phyloP scores from a whole-genome alignment of 345 rosid genomes.

The Mangifera indica region DNA sequence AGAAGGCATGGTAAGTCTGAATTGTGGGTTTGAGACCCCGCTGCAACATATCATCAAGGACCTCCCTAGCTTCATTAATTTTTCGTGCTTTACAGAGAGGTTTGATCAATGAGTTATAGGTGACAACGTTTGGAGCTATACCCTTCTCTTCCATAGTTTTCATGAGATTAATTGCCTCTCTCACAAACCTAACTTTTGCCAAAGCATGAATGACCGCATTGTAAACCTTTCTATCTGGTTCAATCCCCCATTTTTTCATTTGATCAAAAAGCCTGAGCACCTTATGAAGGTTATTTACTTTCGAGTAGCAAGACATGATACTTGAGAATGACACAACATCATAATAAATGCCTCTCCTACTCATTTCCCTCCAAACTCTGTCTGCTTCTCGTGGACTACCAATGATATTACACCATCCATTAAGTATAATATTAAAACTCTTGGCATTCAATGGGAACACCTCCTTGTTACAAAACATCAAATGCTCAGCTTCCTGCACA shows the following conservation, averaged over 20 bases:
- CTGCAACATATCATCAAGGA: conserved; percentile 67
- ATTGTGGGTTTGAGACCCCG: conserved; percentile 53
- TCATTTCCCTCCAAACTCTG: conserved; percentile 87
- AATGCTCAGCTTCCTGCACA: conserved; percentile 90
- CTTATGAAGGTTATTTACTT: conserved; percentile 58
- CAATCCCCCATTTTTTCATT: conserved; percentile 61
- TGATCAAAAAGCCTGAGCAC: conserved; percentile 66
- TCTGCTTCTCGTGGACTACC: conserved; percentile 76
- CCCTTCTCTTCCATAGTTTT: conserved; percentile 78
- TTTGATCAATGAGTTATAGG: conserved; percentile 79
- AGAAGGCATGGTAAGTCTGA: conserved; percentile 77
- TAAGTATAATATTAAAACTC: conserved; percentile 79
- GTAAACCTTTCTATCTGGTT: conserved; percentile 82
- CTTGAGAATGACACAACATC: conserved; percentile 79
- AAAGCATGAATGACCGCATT: conserved; percentile 80
- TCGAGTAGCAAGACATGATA: conserved; percentile 80
- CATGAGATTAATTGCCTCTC: conserved; percentile 65
- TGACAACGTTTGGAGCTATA: conserved; percentile 55
- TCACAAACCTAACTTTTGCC: conserved; percentile 67
- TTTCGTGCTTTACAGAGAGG: conserved; percentile 70
- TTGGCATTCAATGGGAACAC: conserved; percentile 70
- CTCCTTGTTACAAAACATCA: conserved; percentile 69
- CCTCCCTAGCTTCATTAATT: conserved; percentile 57
- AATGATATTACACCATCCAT: conserved; percentile 87
- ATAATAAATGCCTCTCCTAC: conserved; percentile 50